These are phyloP conservation scores for Coleophoma crateriformis DNA, from an alignment of 2,329 filamentous ascomycete species.

Conservation along the genomic window DNA sequence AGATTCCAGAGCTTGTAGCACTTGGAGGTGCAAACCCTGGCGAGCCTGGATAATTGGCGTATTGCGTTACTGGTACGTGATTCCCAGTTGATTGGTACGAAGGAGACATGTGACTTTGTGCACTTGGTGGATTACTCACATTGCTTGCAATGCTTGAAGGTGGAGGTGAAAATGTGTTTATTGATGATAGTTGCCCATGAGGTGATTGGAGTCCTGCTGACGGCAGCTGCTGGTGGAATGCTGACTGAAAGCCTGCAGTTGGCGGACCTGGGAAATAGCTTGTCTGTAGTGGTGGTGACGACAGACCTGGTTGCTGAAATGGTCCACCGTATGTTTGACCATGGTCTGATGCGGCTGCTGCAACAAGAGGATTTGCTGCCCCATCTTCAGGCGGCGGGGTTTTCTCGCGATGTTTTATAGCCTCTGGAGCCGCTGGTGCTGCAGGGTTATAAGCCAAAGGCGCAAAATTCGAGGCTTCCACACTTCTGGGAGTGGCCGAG, in stretches of 20 bases:
- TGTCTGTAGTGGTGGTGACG: conserved; percentile 6
- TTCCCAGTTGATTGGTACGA: conserved; percentile 1
- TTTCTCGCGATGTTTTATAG: conserved; percentile 69
- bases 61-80: conserved; percentile 31
- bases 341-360: conserved; percentile 52
- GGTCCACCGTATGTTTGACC: conserved; percentile 47
- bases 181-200: conserved; percentile 11
- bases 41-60: conserved; percentile 38
- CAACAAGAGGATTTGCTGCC: conserved; percentile 50
- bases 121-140: neutral
- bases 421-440: conserved; percentile 68
- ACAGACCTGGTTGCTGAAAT: conserved; percentile 12
- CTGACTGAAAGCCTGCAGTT: conserved; percentile 11
- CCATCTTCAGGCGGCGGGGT: conserved; percentile 70
- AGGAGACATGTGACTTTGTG: neutral
- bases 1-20: conserved; percentile 13
- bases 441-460: conserved; percentile 77
- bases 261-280: conserved; percentile 21
- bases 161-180: conserved; percentile 19
- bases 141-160: conserved; percentile 6
- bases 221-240: conserved; percentile 8
- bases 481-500: conserved; percentile 27
- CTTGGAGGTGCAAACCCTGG: conserved; percentile 34
- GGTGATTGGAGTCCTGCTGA: conserved; percentile 15
- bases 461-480: conserved; percentile 41